Evolutionary conservation across 352 stramenopile species (phyloP).

Genomic region (Phytopythium aichiense): DNA sequence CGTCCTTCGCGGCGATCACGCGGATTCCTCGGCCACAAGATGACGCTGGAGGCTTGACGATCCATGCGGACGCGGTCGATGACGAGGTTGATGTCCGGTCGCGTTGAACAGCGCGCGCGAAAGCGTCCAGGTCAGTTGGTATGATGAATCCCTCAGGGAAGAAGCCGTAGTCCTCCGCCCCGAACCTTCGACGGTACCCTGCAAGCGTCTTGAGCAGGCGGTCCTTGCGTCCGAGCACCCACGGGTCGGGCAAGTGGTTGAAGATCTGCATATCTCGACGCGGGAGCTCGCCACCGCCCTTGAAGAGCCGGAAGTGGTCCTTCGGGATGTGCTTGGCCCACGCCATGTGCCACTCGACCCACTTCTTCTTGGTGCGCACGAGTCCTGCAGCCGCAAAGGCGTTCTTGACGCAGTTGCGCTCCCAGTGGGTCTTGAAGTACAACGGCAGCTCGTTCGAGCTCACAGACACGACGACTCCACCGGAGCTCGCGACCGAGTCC

Average conservation of each 20-base stretch:
- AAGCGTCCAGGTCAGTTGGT: slow-evolving; percentile 61
- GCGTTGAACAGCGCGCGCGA: slow-evolving; percentile 43
- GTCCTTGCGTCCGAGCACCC: slow-evolving; percentile 89
- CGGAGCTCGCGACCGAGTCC: background rate
- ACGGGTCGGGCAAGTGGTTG: slow-evolving; percentile 89
- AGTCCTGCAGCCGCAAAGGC: slow-evolving; percentile 79
- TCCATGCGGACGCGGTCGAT: slow-evolving; percentile 45
- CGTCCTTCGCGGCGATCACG: slow-evolving; percentile 46
- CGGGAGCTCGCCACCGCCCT: slow-evolving; percentile 10
- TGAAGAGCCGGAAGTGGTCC: slow-evolving; percentile 52
- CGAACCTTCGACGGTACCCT: slow-evolving; percentile 52
- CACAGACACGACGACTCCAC: slow-evolving; percentile 31
- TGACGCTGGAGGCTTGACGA: slow-evolving; percentile 84
- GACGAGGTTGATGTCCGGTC: slow-evolving; percentile 15
- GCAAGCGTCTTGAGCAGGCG: slow-evolving; percentile 76
- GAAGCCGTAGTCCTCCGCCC: slow-evolving; percentile 58
- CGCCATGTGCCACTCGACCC: slow-evolving; percentile 47
- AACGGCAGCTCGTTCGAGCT: slow-evolving; percentile 32
- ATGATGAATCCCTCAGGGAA: slow-evolving; percentile 84
- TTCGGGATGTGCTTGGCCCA: slow-evolving; percentile 73
- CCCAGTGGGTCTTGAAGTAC: slow-evolving; percentile 87
- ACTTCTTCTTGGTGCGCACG: slow-evolving; percentile 53
- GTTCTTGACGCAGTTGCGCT: slow-evolving; percentile 92
- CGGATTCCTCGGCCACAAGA: slow-evolving; percentile 87
- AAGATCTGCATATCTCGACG: slow-evolving; percentile 55